Evolutionary conservation across 2,329 filamentous ascomycete species (phyloP), one percentile per base, ranked within the genome.

Genomic region (Escovopsis sp.): DNA sequence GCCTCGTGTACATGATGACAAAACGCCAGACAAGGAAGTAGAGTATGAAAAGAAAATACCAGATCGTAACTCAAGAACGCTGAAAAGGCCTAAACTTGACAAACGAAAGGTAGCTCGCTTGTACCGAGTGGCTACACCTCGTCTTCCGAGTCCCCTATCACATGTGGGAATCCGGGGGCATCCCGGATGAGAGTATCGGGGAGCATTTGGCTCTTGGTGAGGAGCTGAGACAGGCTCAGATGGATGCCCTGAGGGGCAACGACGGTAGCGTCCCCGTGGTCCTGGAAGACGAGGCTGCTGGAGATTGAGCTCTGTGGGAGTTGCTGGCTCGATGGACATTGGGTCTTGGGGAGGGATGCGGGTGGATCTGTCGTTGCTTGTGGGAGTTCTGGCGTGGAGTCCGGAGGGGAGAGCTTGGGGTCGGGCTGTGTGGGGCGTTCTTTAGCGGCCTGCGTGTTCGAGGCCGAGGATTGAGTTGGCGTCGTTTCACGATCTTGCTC

Each of bases 161-260:
- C 58, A 12, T 53, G 54, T 5, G 57, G 57, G 23, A 51, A 50
- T 34, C 53, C 47, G 23, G 47, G 51, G 26, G 59, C 58, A 30
- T 67, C 66, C 28, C 54, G 49, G 7, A 68, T 19, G 43, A 69
- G 55, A 45, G 65, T 68, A 36, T 69, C 65, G 3, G 72, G 66
- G 44, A 77, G 55, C 58, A 72, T 65, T 55, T 75, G 71, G 47
- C 70, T 74, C 49, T 62, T 65, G 2, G 67, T 66, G 44, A 68
- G 52, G 15, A 74, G 58, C 54, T 77, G 69, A 8, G 69, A 72
- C 15, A 54, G 47, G n/a, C 42, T 47, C 45, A 38, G 15, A 46
- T 41, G 12, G 44, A 48, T 33, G 36, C 47, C 49, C 33, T 40
- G 32, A 9, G 46, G 46, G 35, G 47, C 30, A 40, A 41, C 28